Percentiles rank a stretch among this genome's conserved stretches.
These are phyloP conservation scores for Massarina eburnea DNA, from an alignment of 2,329 filamentous ascomycete genomes.

Conservation along the genomic window DNA sequence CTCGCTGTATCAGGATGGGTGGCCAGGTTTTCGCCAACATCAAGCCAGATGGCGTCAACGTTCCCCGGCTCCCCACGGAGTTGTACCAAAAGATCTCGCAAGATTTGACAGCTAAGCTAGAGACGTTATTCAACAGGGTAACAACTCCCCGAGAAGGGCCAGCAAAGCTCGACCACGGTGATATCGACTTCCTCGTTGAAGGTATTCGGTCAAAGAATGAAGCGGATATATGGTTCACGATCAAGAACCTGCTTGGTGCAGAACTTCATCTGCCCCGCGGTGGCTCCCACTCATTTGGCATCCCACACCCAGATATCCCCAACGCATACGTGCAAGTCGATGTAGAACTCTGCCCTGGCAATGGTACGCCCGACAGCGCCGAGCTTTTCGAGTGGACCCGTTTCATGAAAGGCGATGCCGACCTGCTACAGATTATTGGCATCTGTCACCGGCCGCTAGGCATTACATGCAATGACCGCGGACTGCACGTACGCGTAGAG, in stretches of 20 bases:
- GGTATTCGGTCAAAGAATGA: conserved; percentile 15
- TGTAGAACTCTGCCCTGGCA: conserved; percentile 55
- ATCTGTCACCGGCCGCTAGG: conserved; percentile 65
- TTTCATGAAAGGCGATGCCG: conserved; percentile 73
- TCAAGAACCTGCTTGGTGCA: conserved; percentile 53
- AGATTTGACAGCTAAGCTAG: conserved; percentile 51
- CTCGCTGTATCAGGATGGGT: too few relatives aligned
- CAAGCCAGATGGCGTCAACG: conserved; percentile 49
- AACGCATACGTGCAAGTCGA: conserved; percentile 68
- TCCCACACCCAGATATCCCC: conserved; percentile 43
- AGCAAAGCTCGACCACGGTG: conserved; percentile 67
- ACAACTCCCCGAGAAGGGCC: conserved; percentile 68
- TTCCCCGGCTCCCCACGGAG: conserved; percentile 64
- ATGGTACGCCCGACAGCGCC: conserved; percentile 22
- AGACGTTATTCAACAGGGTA: conserved; percentile 56
- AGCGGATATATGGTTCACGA: conserved; percentile 24
- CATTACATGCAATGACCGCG: conserved; percentile 65
- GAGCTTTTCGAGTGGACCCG: conserved; percentile 60
- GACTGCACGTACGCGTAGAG: conserved; percentile 65
- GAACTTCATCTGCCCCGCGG: conserved; percentile 22
- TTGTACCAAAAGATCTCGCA: conserved; percentile 59
- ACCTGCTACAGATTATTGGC: conserved; percentile 68
- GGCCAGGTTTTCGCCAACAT: conserved; percentile 48
- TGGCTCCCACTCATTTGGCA: conserved; percentile 50
- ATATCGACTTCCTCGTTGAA: conserved; percentile 69